phyloP scores from a whole-genome alignment of 805 yeast species.

The Myxozyma sirexii region DNA sequence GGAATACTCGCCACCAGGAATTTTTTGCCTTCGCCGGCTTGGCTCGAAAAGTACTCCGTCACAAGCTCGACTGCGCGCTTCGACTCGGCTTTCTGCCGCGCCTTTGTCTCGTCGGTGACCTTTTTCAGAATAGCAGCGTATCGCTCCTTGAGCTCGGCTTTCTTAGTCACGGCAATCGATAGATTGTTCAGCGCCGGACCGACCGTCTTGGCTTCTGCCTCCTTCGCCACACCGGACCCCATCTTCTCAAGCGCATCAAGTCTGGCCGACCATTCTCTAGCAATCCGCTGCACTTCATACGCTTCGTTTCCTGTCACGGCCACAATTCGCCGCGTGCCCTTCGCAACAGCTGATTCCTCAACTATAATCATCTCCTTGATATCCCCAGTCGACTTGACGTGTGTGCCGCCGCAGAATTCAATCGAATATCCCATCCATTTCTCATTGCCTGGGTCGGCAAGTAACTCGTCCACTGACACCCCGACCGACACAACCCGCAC shows the following conservation, averaged over 20 bases:
- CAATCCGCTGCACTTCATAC: constrained; percentile 82
- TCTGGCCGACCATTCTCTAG: constrained; percentile 65
- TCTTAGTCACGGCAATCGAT: constrained; percentile 77
- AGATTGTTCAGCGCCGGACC: constrained; percentile 84
- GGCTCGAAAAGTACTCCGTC: constrained; percentile 58
- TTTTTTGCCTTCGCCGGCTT: constrained; percentile 44
- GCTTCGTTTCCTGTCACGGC: constrained; percentile 95
- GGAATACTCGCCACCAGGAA: constrained; percentile 69
- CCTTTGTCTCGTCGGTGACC: constrained; percentile 84
- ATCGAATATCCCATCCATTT: constrained; percentile 80
- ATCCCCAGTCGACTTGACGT: constrained; percentile 87
- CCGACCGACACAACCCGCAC: constrained; percentile 98
- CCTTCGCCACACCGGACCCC: constrained; percentile 76
- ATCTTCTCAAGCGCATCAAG: constrained; percentile 62
- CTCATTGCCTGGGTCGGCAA: constrained; percentile 66
- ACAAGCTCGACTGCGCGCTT: constrained; percentile 80
- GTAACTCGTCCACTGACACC: constrained; percentile 77
- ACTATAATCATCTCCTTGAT: constrained; percentile 85
- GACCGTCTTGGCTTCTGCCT: constrained; percentile 75
- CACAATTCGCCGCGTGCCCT: constrained; percentile 97
- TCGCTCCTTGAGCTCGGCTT: constrained; percentile 71
- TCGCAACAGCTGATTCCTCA: constrained; percentile 97
- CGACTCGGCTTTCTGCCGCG: constrained; percentile 83
- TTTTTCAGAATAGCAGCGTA: constrained; percentile 80
- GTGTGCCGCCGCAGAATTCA: constrained; percentile 99